Conservation (phyloP, 2,329 filamentous ascomycete species). For the Colletotrichum destructivum region DNA sequence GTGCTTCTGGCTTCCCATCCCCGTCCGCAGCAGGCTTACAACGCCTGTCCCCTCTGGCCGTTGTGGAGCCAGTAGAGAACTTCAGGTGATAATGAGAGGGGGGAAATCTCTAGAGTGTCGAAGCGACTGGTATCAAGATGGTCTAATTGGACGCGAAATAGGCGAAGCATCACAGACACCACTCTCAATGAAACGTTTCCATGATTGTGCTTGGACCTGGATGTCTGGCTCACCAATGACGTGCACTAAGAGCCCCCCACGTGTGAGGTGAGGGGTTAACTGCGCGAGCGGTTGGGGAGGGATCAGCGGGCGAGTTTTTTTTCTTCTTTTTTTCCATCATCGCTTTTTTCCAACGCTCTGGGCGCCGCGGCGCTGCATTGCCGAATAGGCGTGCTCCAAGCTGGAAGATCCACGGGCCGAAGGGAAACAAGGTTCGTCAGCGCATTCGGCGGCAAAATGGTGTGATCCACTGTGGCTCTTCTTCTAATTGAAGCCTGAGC, state of each 20-base stretch:
- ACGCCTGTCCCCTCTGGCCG: background rate
- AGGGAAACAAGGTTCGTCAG: background rate
- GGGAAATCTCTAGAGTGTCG: background rate
- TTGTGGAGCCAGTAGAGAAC: background rate
- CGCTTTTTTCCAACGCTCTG: background rate
- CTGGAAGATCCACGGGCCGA: background rate
- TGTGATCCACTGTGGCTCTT: background rate
- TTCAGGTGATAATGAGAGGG: background rate
- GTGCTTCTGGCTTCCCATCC: background rate
- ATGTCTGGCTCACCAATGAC: constrained; percentile 21
- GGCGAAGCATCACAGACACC: background rate
- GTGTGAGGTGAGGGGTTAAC: constrained; percentile 20
- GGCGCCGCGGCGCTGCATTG: background rate
- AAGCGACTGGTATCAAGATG: background rate
- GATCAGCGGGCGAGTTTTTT: constrained; percentile 13
- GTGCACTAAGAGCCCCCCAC: constrained; percentile 20
- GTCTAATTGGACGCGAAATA: constrained; percentile 11
- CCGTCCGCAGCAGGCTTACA: background rate
- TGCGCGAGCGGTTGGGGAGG: constrained; percentile 5
- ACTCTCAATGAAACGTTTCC: constrained; percentile 33
- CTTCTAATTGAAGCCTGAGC: background rate
- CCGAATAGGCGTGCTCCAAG: background rate
- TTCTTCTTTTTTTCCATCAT: too few species aligned
- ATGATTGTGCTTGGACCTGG: constrained; percentile 9
- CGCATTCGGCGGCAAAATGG: background rate